Evolutionary conservation across 495 filamentous ascomycete genomes (phyloP), one percentile per base, ranked within the genome.

Genomic region (Parachaetomium inaequale): DNA sequence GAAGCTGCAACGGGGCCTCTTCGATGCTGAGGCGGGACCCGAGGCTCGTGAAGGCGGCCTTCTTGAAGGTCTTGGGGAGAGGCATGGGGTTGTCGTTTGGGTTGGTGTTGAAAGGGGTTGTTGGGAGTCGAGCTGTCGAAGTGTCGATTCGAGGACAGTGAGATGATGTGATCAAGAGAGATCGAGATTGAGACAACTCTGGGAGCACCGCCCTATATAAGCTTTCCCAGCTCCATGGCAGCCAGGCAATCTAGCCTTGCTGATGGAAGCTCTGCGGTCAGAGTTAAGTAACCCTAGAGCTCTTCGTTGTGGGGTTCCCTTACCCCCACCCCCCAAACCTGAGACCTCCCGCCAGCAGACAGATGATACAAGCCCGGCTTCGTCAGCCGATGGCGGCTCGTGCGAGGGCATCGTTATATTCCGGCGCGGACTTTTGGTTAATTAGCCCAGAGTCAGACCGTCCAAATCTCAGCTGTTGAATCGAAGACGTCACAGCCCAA

Each of bases 21-120:
- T 59, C 59, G 25, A 71, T 46, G 19, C 61, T 68, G 38, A 83
- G 63, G n/a, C 76, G 72, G 4, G 51, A 68, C 46, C 75, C 74
- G 2, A 63, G 60, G 47, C 70, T 66, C 45, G 75, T 75, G 63
- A 85, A 74, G 42, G 79, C 70, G 29, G 79, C 80, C 5, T 72
- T 75, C 66, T 80, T 82, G 74, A 75, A 86, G n/a, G 80, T 78
- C 46, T 78, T 76, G 7, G 84, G 82, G 31, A 85, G 74, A 3
- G 23, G n/a, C 73, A 63, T 67, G 45, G 32, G 26, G 23, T 32
- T 36, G 5, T 15, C 15, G 40, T 7, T 49, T 0, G 7, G 12
- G 11, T 49, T 49, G 11, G 21, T 26, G 23, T 0, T 26, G 45
- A 17, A 26, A 15, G 15, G 23, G 15, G 4, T 8, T 49, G 26